Base-by-base conservation (phyloP, 2,329 filamentous ascomycete genomes). In the Pestalotiopsis sp. region DNA sequence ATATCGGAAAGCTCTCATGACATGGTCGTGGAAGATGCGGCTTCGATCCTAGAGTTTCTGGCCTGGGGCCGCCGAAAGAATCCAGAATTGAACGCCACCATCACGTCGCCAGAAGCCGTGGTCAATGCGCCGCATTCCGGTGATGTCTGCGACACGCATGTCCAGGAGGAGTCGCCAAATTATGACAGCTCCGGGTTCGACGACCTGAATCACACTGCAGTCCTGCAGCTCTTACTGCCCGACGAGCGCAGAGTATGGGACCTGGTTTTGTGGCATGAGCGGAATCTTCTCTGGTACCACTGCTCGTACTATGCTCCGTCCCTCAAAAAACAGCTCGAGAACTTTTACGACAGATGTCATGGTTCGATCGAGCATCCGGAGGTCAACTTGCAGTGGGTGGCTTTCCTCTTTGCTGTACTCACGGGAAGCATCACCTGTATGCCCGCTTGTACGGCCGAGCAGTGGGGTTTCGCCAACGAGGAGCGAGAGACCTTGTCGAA, bases 21-120 rank as follows among this genome's bases (percentile, higher is more conserved):
- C 67, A 73, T 78, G 2, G 75, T 75, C 65, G 76, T 73, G 67
- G 78, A 76, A 70, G 82, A 83, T 72, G 82, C 82, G 1, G 83
- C 82, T 1, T 83, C 83, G 2, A 81, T 85, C 3, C 77, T 85
- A 0, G 83, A 85, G 67, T 85, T 84, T 60, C 76, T 85, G 2
- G 82, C 83, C 1, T 85, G 84, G 83, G 83, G 83, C 9, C 79
- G 83, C 17, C 77, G 79, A 45, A 85, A 85, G 70, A 80, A 84
- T 31, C 69, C 73, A 11, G 72, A 72, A n/a, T 71, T 69, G 25
- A 68, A 71, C 41, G 39, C 70, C 27, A 36, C 57, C 23, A 74
- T 71, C 56, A 70, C 66, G n/a, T 76, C 71, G 56, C 73, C 71
- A 66, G 70, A 70, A 65, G 72, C 65, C 25, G 41, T 31, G 9